phyloP scores from a whole-genome alignment of 2,329 filamentous ascomycete genomes.

The Aspergillus udagawae region DNA sequence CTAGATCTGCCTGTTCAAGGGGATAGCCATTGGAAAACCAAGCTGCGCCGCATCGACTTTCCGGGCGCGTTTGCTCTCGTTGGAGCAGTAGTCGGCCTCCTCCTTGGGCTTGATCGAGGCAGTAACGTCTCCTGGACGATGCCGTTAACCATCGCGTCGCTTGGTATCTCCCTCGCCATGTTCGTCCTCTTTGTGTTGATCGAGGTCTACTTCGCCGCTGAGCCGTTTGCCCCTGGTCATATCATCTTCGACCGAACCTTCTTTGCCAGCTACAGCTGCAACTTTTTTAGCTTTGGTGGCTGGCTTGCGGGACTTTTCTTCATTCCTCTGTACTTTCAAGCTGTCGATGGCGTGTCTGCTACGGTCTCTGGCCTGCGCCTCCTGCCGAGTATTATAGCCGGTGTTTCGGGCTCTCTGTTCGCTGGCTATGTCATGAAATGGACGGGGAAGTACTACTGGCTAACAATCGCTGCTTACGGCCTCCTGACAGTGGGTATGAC shows the following conservation, averaged over 20 bases:
- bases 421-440: slow-evolving; percentile 65
- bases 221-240: slow-evolving; percentile 71
- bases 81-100: slow-evolving; percentile 60
- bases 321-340: slow-evolving; percentile 75
- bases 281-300: slow-evolving; percentile 66
- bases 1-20: slow-evolving; percentile 59
- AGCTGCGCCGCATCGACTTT: slow-evolving; percentile 68
- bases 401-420: slow-evolving; percentile 61
- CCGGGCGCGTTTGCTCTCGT: slow-evolving; percentile 65
- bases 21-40: slow-evolving; percentile 59
- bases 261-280: slow-evolving; percentile 64
- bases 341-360: slow-evolving; percentile 61
- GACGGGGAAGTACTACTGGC: slow-evolving; percentile 67
- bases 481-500: slow-evolving; percentile 53
- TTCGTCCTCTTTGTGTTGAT: slow-evolving; percentile 66
- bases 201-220: slow-evolving; percentile 62
- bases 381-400: slow-evolving; percentile 60
- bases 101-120: slow-evolving; percentile 68
- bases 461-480: slow-evolving; percentile 58
- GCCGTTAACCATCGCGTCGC: slow-evolving; percentile 53
- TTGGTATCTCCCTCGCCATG: slow-evolving; percentile 54
- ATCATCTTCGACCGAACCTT: slow-evolving; percentile 66
- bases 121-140: slow-evolving; percentile 67
- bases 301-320: slow-evolving; percentile 64
- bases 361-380: slow-evolving; percentile 62